Conservation (phyloP, 2,329 filamentous ascomycete genomes). For the Myrmaecium sp. region DNA sequence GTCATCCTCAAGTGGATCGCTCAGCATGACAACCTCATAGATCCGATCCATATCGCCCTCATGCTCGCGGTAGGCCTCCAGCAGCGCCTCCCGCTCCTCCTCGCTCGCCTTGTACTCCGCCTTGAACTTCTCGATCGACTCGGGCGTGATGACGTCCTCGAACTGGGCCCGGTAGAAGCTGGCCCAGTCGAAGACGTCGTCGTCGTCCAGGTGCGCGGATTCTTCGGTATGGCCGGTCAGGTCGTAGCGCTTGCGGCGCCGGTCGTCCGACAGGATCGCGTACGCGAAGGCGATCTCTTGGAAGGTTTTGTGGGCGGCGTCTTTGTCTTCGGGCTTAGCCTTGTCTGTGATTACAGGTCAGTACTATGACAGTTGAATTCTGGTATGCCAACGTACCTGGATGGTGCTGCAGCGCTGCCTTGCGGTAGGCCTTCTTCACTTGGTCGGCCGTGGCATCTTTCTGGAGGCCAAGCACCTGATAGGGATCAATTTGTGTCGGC, state of each 20-base stretch:
- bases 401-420: constrained; percentile 73
- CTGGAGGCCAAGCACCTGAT: constrained; percentile 58
- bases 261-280: constrained; percentile 71
- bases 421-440: constrained; percentile 82
- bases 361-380: constrained; percentile 6
- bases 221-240: constrained; percentile 76
- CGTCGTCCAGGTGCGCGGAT: constrained; percentile 48
- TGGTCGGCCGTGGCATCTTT: constrained; percentile 57
- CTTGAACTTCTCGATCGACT: constrained; percentile 61
- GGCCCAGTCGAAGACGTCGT: constrained; percentile 69
- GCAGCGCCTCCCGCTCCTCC: constrained; percentile 64
- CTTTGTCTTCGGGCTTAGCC: constrained; percentile 48
- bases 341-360: constrained; percentile 44
- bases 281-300: constrained; percentile 89
- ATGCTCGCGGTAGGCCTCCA: constrained; percentile 55
- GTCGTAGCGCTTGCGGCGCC: constrained; percentile 73
- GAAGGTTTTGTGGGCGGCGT: constrained; percentile 62
- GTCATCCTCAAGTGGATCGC: constrained; percentile 69
- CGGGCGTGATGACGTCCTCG: constrained; percentile 54
- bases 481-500: constrained; percentile 57
- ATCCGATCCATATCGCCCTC: constrained; percentile 62
- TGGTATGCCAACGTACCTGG: constrained; percentile 28
- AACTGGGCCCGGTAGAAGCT: constrained; percentile 81
- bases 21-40: constrained; percentile 76
- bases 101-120: constrained; percentile 68